Evolutionary conservation across 257 asterid species (phyloP).

Genomic region (Ballota nigra): DNA sequence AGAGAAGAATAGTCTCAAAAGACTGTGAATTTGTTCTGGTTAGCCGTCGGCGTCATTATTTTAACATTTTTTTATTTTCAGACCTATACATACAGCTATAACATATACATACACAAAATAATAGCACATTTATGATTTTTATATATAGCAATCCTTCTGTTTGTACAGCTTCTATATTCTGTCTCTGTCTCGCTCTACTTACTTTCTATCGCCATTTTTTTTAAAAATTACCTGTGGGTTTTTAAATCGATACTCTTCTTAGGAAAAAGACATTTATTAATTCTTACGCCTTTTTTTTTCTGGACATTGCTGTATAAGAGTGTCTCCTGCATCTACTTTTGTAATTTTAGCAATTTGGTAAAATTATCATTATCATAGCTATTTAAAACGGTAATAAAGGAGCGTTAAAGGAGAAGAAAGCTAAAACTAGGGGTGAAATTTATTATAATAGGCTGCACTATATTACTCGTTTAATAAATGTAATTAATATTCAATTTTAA

Average conservation of each 20-base stretch:
- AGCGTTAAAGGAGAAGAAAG: not conserved
- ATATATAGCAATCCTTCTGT: conserved; percentile 21
- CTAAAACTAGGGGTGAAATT: not conserved
- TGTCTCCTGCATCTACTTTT: not conserved
- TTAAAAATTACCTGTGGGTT: conserved; percentile 12
- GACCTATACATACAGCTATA: conserved; percentile 14
- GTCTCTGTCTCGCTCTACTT: conserved; percentile 27
- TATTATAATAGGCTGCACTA: not conserved
- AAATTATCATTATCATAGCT: not conserved
- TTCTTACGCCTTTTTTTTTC: not conserved
- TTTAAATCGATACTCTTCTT: not conserved
- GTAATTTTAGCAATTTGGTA: not conserved
- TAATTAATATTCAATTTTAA: not conserved
- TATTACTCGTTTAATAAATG: not conserved
- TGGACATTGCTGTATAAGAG: conserved; percentile 6
- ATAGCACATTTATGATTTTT: not conserved
- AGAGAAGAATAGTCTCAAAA: conserved; percentile 58
- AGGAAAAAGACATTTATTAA: not conserved
- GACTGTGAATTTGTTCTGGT: conserved; percentile 51
- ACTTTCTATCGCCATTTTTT: conserved; percentile 16
- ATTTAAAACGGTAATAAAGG: not conserved
- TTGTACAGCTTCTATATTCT: conserved; percentile 35
- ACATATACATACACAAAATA: not conserved
- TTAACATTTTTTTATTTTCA: conserved; percentile 10
- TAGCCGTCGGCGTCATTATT: conserved; percentile 82